Conservation (phyloP, 1,284 basidiomycete species). For the Trametes sp. region DNA sequence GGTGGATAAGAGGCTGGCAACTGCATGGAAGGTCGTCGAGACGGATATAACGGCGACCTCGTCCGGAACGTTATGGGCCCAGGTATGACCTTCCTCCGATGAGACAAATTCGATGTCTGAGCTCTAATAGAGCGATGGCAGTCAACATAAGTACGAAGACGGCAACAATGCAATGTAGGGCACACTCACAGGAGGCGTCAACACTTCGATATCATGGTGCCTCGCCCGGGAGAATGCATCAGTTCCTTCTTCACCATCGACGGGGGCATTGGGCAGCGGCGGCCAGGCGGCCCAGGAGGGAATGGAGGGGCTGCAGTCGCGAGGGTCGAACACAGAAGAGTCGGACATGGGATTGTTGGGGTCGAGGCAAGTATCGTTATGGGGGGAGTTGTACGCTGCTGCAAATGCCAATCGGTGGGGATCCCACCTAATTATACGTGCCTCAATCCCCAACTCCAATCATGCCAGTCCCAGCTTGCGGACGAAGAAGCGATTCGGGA, state of each 20-base stretch:
- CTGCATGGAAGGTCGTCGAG: constrained; percentile 40
- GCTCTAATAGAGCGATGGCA: background rate
- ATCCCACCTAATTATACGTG: no score
- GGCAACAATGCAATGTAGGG: background rate
- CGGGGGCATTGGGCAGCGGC: background rate
- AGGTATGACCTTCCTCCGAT: background rate
- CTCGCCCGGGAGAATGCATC: background rate
- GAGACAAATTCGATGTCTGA: background rate
- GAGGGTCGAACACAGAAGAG: no score
- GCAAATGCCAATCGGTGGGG: background rate
- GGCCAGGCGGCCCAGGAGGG: no score
- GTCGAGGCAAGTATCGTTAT: no score
- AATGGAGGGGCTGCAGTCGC: no score
- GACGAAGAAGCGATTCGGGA: background rate
- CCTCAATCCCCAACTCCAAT: no score
- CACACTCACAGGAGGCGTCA: background rate
- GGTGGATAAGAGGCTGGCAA: constrained; percentile 29
- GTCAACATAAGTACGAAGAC: background rate
- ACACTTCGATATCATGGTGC: background rate
- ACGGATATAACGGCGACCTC: constrained; percentile 29
- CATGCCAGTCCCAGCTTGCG: background rate
- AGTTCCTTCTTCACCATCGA: background rate
- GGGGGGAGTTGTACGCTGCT: no score
- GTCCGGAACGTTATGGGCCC: background rate
- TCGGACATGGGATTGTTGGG: no score